phyloP scores from a whole-genome alignment of 495 filamentous ascomycete genomes.

The Penicillium verhagenii region DNA sequence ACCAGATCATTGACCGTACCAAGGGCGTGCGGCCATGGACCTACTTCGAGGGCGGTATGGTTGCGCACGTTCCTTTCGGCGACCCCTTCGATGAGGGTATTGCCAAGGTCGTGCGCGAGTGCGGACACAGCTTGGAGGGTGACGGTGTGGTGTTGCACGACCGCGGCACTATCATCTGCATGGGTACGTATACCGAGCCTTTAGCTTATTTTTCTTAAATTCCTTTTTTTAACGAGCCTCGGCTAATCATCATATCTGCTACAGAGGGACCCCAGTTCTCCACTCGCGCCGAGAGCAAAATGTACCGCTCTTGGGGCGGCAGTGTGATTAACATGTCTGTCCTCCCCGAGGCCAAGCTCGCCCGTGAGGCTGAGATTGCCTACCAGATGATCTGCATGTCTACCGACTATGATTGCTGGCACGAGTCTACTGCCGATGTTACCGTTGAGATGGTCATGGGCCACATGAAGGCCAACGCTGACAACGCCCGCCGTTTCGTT shows the following conservation, averaged over 20 bases:
- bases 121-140: slow-evolving; percentile 73
- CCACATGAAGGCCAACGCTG: slow-evolving; percentile 88
- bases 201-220: no score
- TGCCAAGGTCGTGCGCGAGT: slow-evolving; percentile 64
- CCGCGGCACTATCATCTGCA: slow-evolving; percentile 80
- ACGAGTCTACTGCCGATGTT: slow-evolving; percentile 67
- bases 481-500: slow-evolving; percentile 81
- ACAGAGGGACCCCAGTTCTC: slow-evolving; percentile 92
- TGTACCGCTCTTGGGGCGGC: slow-evolving; percentile 92
- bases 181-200: slow-evolving; percentile 60
- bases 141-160: slow-evolving; percentile 77
- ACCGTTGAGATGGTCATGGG: slow-evolving; percentile 97
- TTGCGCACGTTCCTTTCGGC: slow-evolving; percentile 92
- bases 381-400: slow-evolving; percentile 99
- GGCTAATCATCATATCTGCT: slow-evolving; percentile 8
- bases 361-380: slow-evolving; percentile 90
- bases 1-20: slow-evolving; percentile 97
- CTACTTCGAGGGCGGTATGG: slow-evolving; percentile 91
- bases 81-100: slow-evolving; percentile 88
- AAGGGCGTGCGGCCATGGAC: slow-evolving; percentile 91
- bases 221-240: neutral
- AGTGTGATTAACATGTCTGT: slow-evolving; percentile 96
- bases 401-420: slow-evolving; percentile 99
- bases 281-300: slow-evolving; percentile 90
- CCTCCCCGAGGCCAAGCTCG: slow-evolving; percentile 95